Evolutionary conservation across 75 land plant genomes (phyloP).

Genomic region (Chamaecyparis obtusa): DNA sequence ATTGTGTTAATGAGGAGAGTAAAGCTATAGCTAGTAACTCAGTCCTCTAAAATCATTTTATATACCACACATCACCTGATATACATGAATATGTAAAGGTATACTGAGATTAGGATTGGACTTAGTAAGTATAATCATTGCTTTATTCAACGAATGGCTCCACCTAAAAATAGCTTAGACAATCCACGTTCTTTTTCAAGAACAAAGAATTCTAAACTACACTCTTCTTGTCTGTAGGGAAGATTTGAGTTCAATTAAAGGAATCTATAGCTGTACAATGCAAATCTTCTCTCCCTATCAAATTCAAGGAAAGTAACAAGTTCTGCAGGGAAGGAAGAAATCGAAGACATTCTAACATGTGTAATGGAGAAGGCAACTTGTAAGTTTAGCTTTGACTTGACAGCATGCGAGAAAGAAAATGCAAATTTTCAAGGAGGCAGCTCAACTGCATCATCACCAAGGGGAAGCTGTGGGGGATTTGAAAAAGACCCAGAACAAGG

Average conservation of each 20-base stretch:
- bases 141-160: not conserved
- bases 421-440: conserved; percentile 43
- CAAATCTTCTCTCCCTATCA: not conserved
- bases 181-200: not conserved
- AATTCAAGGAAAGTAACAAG: conserved; percentile 3
- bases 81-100: conserved; percentile 4
- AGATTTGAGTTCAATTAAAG: not conserved
- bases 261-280: not conserved
- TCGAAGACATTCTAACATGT: conserved; percentile 35
- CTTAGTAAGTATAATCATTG: not conserved
- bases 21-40: not conserved
- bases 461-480: conserved; percentile 27
- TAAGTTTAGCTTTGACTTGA: conserved; percentile 43
- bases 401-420: conserved; percentile 42
- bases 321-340: conserved; percentile 1
- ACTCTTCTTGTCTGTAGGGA: not conserved
- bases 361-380: conserved; percentile 59
- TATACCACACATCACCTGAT: not conserved
- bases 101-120: no score
- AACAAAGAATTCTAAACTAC: not conserved
- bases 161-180: not conserved
- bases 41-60: not conserved
- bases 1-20: conserved; percentile 1
- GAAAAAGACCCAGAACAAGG: no score
- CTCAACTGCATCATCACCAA: conserved; percentile 38